phyloP scores from a whole-genome alignment of 177 flowering plant species.

The Vitis hybrid region DNA sequence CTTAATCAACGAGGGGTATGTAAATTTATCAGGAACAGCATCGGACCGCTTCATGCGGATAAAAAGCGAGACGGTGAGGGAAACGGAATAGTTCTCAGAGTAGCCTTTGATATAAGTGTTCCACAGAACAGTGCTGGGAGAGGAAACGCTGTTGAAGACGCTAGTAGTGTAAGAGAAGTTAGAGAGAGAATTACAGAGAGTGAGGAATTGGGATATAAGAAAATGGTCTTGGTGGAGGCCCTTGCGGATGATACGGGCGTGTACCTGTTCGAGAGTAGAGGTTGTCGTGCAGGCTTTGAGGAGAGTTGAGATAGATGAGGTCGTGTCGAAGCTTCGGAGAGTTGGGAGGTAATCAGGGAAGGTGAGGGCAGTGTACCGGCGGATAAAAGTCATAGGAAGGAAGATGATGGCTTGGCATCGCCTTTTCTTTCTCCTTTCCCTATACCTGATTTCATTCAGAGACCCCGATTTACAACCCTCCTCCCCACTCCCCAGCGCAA shows the following conservation, averaged over 20 bases:
- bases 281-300: slow-evolving; percentile 35
- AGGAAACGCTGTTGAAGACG: slow-evolving; percentile 31
- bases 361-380: background rate
- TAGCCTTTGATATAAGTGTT: slow-evolving; percentile 38
- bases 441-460: no score
- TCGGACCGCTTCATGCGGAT: slow-evolving; percentile 33
- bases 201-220: slow-evolving; percentile 32
- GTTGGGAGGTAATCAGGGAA: background rate
- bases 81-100: slow-evolving; percentile 21
- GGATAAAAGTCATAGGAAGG: background rate
- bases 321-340: background rate
- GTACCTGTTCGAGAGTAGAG: slow-evolving; percentile 34
- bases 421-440: background rate
- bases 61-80: slow-evolving; percentile 28
- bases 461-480: no score
- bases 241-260: slow-evolving; percentile 38
- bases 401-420: background rate
- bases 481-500: no score
- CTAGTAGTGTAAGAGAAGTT: slow-evolving; percentile 25
- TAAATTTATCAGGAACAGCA: slow-evolving; percentile 34
- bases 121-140: slow-evolving; percentile 40
- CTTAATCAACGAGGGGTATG: slow-evolving; percentile 55
- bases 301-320: slow-evolving; percentile 17
- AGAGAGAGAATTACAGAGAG: slow-evolving; percentile 31
- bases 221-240: slow-evolving; percentile 46